Conservation (phyloP, 129 eudicot genomes). For the Flaveria robusta region DNA sequence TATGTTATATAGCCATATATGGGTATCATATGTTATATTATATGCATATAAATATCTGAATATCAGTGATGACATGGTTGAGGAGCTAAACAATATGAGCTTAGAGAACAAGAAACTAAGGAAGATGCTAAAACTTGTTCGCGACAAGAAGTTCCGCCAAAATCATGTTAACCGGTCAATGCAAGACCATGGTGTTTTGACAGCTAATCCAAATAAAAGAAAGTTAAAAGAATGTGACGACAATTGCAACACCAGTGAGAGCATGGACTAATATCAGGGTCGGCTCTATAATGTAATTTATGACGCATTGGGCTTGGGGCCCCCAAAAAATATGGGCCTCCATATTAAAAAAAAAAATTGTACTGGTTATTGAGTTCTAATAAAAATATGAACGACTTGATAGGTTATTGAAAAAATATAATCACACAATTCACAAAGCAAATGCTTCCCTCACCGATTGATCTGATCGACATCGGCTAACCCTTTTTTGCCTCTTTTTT, state of each 20-base stretch:
- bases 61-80: neutral
- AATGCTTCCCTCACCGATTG: too few relatives aligned
- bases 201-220: slow-evolving; percentile 33
- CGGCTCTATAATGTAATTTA: too few relatives aligned
- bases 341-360: too few relatives aligned
- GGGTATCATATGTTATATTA: neutral
- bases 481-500: too few relatives aligned
- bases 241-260: slow-evolving; percentile 5
- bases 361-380: too few relatives aligned
- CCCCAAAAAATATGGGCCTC: too few relatives aligned
- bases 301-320: too few relatives aligned
- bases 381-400: too few relatives aligned
- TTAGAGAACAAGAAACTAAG: slow-evolving; percentile 57
- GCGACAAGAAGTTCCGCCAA: slow-evolving; percentile 37
- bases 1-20: neutral
- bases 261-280: neutral
- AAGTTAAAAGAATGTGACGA: slow-evolving; percentile 29
- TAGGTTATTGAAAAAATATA: too few relatives aligned
- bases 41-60: neutral
- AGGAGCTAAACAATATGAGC: slow-evolving; percentile 34
- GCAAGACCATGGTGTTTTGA: neutral
- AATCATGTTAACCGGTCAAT: slow-evolving; percentile 24
- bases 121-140: slow-evolving; percentile 33
- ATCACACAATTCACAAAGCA: too few relatives aligned
- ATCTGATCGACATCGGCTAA: too few relatives aligned